Percentiles rank a stretch among this genome's conserved stretches.
Evolutionary conservation across 192 early-diverging fungal species (phyloP).

Genomic region (Diversispora epigaea): DNA sequence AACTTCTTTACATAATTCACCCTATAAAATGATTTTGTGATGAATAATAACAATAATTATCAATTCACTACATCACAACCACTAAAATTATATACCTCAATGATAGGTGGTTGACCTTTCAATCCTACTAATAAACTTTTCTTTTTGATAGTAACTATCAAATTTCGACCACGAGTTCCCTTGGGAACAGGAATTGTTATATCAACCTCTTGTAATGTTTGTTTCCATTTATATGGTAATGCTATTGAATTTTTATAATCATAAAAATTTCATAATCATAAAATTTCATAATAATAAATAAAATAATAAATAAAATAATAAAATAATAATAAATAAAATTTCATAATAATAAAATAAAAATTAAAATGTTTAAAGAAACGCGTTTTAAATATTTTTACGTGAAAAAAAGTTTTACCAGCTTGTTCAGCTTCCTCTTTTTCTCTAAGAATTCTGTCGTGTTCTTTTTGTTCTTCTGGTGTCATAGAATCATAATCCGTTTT

Average conservation of each 20-base stretch:
- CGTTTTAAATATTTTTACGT: no score
- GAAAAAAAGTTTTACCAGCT: conserved; percentile 36
- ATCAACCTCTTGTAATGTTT: conserved; percentile 83
- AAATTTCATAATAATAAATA: no score
- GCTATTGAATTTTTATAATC: conserved; percentile 35
- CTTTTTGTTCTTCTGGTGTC: no score
- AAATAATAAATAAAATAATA: no score
- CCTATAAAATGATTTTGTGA: conserved; percentile 42
- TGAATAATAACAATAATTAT: not conserved
- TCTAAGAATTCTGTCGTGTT: no score
- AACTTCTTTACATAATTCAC: conserved; percentile 66
- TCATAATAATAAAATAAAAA: no score
- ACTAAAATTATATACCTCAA: conserved; percentile 52
- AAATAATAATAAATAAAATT: no score
- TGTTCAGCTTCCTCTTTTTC: conserved; percentile 56
- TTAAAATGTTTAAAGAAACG: no score
- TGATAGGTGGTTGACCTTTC: conserved; percentile 69
- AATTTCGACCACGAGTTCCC: conserved; percentile 67
- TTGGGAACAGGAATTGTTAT: conserved; percentile 68
- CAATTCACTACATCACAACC: not conserved
- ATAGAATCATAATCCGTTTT: no score
- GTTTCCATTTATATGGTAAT: conserved; percentile 78
- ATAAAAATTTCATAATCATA: not conserved
- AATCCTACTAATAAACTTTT: conserved; percentile 65
- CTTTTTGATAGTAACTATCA: conserved; percentile 68